phyloP scores from a whole-genome alignment of 106 monocot species.

The Iris macrosiphon region DNA sequence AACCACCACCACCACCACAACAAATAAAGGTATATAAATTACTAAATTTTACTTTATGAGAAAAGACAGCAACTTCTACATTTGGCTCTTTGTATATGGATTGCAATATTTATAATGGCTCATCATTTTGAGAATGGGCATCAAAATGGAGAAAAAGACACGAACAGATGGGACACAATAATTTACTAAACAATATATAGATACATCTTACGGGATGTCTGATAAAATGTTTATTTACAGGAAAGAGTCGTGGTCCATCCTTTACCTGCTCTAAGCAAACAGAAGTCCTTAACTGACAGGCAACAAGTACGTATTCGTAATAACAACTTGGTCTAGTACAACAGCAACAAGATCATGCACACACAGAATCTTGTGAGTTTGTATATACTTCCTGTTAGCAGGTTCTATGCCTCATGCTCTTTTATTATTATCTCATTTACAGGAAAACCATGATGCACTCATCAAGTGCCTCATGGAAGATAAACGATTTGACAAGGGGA shows the following conservation, averaged over 20 bases:
- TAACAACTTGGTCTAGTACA: too few species aligned
- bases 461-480: slow-evolving; percentile 82
- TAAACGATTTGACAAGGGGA: slow-evolving; percentile 68
- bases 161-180: too few species aligned
- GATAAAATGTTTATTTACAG: slow-evolving; percentile 24
- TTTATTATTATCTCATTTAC: slow-evolving; percentile 2
- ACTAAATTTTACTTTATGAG: too few species aligned
- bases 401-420: background rate
- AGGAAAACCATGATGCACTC: slow-evolving; percentile 93
- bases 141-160: slow-evolving; percentile 17
- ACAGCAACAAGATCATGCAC: too few species aligned
- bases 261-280: slow-evolving; percentile 51
- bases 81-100: background rate
- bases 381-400: background rate
- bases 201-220: too few species aligned
- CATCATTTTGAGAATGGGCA: slow-evolving; percentile 53
- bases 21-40: slow-evolving; percentile 20
- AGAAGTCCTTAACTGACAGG: slow-evolving; percentile 74
- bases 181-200: too few species aligned
- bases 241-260: slow-evolving; percentile 22
- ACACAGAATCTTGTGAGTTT: too few species aligned
- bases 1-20: too few species aligned
- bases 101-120: slow-evolving; percentile 7
- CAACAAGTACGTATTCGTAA: slow-evolving; percentile 56
- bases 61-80: too few species aligned